Conservation (phyloP, 2,329 filamentous ascomycete genomes). For the Alternaria brassicae region DNA sequence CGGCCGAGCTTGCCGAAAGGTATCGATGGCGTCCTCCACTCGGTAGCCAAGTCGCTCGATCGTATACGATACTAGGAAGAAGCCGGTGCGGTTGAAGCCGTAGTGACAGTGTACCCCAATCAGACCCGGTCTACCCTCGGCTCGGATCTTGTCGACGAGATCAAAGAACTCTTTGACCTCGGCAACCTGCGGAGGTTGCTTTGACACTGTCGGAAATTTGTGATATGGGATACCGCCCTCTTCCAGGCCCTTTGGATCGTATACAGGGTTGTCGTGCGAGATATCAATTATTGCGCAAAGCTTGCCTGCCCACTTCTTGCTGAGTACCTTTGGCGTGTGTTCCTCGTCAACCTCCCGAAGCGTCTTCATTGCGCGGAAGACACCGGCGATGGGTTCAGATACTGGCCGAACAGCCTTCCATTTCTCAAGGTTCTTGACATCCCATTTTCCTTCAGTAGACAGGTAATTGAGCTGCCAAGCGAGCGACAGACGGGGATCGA, state of each 20-base stretch:
- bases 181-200: slow-evolving; percentile 76
- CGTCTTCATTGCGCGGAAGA: slow-evolving; percentile 93
- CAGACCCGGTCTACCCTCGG: slow-evolving; percentile 47
- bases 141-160: slow-evolving; percentile 59
- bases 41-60: slow-evolving; percentile 77
- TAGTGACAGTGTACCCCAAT: slow-evolving; percentile 95
- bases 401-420: slow-evolving; percentile 84
- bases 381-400: slow-evolving; percentile 75
- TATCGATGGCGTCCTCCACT: slow-evolving; percentile 78
- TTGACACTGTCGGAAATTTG: slow-evolving; percentile 92
- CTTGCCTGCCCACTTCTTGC: slow-evolving; percentile 68
- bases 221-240: slow-evolving; percentile 60
- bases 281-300: slow-evolving; percentile 88
- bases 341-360: slow-evolving; percentile 84
- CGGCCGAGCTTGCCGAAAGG: slow-evolving; percentile 74
- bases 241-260: slow-evolving; percentile 69
- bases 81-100: slow-evolving; percentile 92
- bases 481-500: slow-evolving; percentile 79
- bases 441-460: slow-evolving; percentile 92
- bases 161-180: slow-evolving; percentile 67
- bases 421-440: slow-evolving; percentile 93
- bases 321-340: slow-evolving; percentile 79
- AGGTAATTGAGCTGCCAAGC: slow-evolving; percentile 93
- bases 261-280: slow-evolving; percentile 87
- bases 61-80: slow-evolving; percentile 89